Conservation (phyloP, 139 green algal species). For the Tetradesmus obliquus region DNA sequence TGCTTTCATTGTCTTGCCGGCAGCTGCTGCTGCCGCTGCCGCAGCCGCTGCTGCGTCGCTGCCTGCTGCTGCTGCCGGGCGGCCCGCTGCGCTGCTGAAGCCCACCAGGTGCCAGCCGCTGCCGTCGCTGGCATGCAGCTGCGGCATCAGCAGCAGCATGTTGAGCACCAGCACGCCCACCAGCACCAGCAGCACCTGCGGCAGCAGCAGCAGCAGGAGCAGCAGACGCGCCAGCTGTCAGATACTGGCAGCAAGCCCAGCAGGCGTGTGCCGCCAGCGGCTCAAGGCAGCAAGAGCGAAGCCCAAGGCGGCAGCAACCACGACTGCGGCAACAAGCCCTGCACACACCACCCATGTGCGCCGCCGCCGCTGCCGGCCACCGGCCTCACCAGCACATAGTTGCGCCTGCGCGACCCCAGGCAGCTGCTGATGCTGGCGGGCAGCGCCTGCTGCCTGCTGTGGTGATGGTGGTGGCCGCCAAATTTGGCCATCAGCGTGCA, state of each 20-base stretch:
- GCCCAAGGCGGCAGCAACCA: too few species aligned
- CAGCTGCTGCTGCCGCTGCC: neutral
- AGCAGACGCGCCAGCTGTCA: neutral
- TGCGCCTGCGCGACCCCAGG: neutral
- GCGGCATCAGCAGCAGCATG: constrained; percentile 21
- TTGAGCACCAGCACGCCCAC: constrained; percentile 21
- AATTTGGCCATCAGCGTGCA: neutral
- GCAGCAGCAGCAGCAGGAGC: too few species aligned
- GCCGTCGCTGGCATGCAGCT: neutral
- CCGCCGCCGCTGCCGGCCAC: too few species aligned
- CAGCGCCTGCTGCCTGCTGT: neutral
- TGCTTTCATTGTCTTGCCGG: neutral
- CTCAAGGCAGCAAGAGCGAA: too few species aligned
- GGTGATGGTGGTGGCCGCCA: neutral
- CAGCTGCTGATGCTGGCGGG: neutral
- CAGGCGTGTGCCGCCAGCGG: neutral
- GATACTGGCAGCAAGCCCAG: neutral
- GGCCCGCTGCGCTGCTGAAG: constrained; percentile 6
- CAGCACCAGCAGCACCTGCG: constrained; percentile 33
- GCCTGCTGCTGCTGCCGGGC: constrained; percentile 10
- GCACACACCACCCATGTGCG: too few species aligned
- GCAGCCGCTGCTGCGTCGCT: neutral
- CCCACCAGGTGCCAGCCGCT: neutral
- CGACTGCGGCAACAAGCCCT: too few species aligned
- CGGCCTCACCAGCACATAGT: neutral